These are phyloP conservation scores for Piper longum DNA, from an alignment of 164 flowering plant genomes.

Conservation along the genomic window DNA sequence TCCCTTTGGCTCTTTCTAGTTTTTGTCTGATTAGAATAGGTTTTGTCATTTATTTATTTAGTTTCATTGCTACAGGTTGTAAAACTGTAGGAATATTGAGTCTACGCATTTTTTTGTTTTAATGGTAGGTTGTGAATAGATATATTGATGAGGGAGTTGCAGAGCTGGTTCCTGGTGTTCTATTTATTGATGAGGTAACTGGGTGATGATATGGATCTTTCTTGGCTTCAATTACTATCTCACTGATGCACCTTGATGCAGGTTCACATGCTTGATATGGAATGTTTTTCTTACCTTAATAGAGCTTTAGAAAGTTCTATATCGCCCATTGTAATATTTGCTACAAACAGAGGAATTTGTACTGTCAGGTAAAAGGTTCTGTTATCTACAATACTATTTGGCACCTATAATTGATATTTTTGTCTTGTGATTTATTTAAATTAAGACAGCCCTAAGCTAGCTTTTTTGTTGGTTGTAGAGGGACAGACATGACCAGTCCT, in stretches of 20 bases:
- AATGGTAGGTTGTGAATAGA: conserved; percentile 74
- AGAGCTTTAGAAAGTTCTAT: conserved; percentile 91
- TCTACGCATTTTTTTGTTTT: neutral
- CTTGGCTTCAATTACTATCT: neutral
- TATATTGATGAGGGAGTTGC: conserved; percentile 91
- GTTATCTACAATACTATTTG: neutral
- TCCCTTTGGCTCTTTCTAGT: neutral
- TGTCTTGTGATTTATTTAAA: neutral
- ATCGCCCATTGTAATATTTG: conserved; percentile 89
- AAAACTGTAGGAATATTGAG: neutral
- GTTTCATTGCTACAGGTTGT: neutral
- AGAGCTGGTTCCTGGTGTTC: conserved; percentile 97
- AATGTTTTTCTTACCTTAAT: conserved; percentile 89
- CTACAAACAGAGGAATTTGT: conserved; percentile 93
- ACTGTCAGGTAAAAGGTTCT: conserved; percentile 50
- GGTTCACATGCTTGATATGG: conserved; percentile 98
- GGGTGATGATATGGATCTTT: conserved; percentile 11
- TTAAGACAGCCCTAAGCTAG: neutral
- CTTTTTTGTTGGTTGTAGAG: conserved; percentile 34
- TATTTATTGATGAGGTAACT: conserved; percentile 70
- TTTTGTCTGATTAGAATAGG: neutral
- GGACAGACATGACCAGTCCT: conserved; percentile 86
- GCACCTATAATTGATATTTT: neutral
- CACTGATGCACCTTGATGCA: conserved; percentile 19
- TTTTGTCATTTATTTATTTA: neutral